Percentiles rank a stretch among this genome's conserved stretches.
Conservation (phyloP, 352 stramenopile genomes). For the Globisporangium takayamanum region DNA sequence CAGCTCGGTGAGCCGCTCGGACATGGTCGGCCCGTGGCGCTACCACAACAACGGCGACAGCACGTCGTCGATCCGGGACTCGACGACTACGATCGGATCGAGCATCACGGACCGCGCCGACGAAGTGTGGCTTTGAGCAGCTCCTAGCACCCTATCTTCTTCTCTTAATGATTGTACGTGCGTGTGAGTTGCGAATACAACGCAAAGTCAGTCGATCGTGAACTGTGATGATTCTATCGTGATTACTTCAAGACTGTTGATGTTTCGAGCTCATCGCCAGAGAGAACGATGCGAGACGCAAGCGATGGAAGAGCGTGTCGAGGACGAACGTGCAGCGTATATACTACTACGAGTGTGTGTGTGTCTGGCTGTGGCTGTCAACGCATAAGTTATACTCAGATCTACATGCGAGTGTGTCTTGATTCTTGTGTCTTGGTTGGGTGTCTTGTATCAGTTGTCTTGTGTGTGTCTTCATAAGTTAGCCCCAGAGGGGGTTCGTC, state of each 20-base stretch:
- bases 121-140: slow-evolving; percentile 22
- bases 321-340: no score
- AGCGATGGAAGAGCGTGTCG: no score
- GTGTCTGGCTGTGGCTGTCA: not conserved
- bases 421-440: slow-evolving; percentile 3
- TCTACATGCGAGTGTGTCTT: not conserved
- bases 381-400: slow-evolving; percentile 1
- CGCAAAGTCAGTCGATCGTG: no score
- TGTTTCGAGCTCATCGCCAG: no score
- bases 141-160: not conserved
- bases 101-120: slow-evolving; percentile 35
- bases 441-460: slow-evolving; percentile 1
- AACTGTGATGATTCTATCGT: no score
- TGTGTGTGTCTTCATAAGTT: slow-evolving; percentile 11
- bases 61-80: slow-evolving; percentile 50
- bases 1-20: slow-evolving; percentile 43
- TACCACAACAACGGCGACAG: slow-evolving; percentile 38
- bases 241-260: no score
- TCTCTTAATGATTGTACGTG: not conserved
- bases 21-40: slow-evolving; percentile 51
- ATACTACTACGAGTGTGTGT: not conserved
- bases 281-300: no score
- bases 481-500: slow-evolving; percentile 13
- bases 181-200: not conserved
- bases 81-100: slow-evolving; percentile 38